A percentile compares a stretch with the other conserved stretches of the same genome.
These are phyloP conservation scores for Xylariaceae sp. DNA, from an alignment of 2,329 filamentous ascomycete genomes.

Conservation along the genomic window DNA sequence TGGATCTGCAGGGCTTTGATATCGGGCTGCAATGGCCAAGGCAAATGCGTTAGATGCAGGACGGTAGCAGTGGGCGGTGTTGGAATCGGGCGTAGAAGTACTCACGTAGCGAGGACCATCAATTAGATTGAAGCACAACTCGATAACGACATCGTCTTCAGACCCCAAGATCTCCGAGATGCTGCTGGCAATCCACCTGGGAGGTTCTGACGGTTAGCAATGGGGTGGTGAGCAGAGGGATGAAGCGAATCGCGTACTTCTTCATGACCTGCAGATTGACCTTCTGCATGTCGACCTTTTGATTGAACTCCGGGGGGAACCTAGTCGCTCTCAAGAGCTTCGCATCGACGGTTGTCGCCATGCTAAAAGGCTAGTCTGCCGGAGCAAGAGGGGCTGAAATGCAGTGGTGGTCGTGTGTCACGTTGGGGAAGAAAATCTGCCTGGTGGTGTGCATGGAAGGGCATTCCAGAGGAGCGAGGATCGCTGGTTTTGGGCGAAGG, in stretches of 20 bases:
- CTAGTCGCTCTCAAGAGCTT: conserved; percentile 89
- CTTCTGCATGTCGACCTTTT: conserved; percentile 96
- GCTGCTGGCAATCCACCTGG: conserved; percentile 87
- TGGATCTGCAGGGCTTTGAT: conserved; percentile 95
- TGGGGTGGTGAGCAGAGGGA: background rate
- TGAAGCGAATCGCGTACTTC: conserved; percentile 60
- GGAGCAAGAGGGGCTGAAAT: too few relatives aligned
- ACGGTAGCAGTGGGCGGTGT: background rate
- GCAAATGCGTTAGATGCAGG: conserved; percentile 1
- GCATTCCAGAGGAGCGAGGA: too few relatives aligned
- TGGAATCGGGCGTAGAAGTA: background rate
- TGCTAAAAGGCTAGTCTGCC: conserved; percentile 32
- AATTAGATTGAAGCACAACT: conserved; percentile 57
- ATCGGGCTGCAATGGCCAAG: conserved; percentile 64
- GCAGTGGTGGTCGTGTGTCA: background rate
- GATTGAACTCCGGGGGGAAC: conserved; percentile 88
- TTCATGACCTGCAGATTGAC: conserved; percentile 98
- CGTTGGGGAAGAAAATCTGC: background rate
- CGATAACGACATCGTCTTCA: conserved; percentile 94
- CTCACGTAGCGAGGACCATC: conserved; percentile 21
- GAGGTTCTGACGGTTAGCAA: background rate
- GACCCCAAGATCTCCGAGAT: conserved; percentile 85
- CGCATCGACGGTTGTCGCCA: conserved; percentile 83
- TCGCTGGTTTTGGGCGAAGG: too few relatives aligned
- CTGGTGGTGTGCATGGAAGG: too few relatives aligned